Evolutionary conservation across 371 early-diverging fungal species (phyloP), one percentile per base, ranked within the genome.

Genomic region (Mortierella sp.): DNA sequence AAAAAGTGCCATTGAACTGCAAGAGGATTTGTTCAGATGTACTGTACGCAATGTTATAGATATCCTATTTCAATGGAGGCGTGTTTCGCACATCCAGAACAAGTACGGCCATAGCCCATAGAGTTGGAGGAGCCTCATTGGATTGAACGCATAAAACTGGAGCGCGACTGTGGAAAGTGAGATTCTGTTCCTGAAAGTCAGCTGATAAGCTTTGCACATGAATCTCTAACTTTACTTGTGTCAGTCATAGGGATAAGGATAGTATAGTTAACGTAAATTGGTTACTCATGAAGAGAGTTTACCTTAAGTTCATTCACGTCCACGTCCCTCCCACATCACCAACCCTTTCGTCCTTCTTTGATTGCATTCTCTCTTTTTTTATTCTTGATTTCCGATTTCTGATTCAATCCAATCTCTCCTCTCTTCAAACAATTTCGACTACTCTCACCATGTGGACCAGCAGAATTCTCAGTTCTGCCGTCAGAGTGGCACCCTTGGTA

Each of bases 401-500:
- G n/a, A 50, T 50, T 47, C 24, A 67, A 13, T 64, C 45, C 64
- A 41, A 58, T 43, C 47, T 58, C 38, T 52, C 63, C 59, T 58
- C 55, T 36, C 28, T 43, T 22, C 41, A 24, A 40, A 21, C 67
- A 28, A 28, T 2, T 71, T 45, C 50, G 7, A 63, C 66, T 24
- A 43, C 28, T 32, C 21, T 16, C 50, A 9, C 58, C 68, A 79
- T 79, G 80, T 79, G 80, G 80, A 58, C 80, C 6, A 66, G 60
- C 65, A 78, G 70, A 65, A 62, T 78, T 28, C 22, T 78, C 15
- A 36, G 55, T 52, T 69, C 77, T 13, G 66, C 65, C 28, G 50
- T 60, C 43, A 65, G 53, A 13, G 69, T 36, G 21, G 48, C 72
- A 45, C 73, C 78, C 28, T 62, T 65, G 73, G 74, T 72, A 78